Percentiles rank a stretch among this genome's conserved stretches.
phyloP scores from a whole-genome alignment of 2,329 filamentous ascomycete species.

The Xylariaceae sp. region DNA sequence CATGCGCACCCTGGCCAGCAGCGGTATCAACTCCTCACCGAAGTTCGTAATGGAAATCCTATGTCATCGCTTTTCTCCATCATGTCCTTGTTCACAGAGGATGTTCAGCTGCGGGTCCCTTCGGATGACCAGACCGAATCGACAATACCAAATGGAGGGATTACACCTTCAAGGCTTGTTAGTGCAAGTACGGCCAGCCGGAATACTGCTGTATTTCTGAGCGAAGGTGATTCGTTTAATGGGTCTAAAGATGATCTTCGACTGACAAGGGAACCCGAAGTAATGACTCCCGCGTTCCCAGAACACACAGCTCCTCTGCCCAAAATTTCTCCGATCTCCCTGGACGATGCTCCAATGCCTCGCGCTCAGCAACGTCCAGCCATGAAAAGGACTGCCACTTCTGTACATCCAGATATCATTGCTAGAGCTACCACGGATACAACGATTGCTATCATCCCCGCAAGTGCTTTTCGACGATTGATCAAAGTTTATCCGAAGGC shows the following conservation, averaged over 20 bases:
- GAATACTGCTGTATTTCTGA: conserved; percentile 13
- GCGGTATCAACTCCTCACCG: conserved; percentile 90
- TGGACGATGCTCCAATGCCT: conserved; percentile 48
- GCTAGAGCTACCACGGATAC: conserved; percentile 95
- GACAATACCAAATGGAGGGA: conserved; percentile 25
- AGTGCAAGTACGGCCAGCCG: conserved; percentile 15
- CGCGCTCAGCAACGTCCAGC: conserved; percentile 35
- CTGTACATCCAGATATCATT: conserved; percentile 93
- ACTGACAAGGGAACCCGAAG: conserved; percentile 26
- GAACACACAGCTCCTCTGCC: conserved; percentile 41
- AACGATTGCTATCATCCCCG: conserved; percentile 96
- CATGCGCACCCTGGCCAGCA: conserved; percentile 62
- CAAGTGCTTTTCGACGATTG: conserved; percentile 87
- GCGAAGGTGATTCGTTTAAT: conserved; percentile 23
- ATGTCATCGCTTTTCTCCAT: conserved; percentile 99
- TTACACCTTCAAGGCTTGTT: conserved; percentile 25
- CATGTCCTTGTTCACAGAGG: conserved; percentile 93
- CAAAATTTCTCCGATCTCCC: conserved; percentile 69
- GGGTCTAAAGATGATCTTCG: conserved; percentile 18
- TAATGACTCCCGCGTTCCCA: conserved; percentile 24
- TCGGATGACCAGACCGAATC: conserved; percentile 53
- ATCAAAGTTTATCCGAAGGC: conserved; percentile 95
- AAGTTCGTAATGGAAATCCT: conserved; percentile 94
- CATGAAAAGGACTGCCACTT: conserved; percentile 56
- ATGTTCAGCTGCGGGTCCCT: conserved; percentile 72